Evolutionary conservation across 805 yeast genomes (phyloP), one percentile per base, ranked within the genome.

Genomic region (Yamadazyma takamatsuzukensis): DNA sequence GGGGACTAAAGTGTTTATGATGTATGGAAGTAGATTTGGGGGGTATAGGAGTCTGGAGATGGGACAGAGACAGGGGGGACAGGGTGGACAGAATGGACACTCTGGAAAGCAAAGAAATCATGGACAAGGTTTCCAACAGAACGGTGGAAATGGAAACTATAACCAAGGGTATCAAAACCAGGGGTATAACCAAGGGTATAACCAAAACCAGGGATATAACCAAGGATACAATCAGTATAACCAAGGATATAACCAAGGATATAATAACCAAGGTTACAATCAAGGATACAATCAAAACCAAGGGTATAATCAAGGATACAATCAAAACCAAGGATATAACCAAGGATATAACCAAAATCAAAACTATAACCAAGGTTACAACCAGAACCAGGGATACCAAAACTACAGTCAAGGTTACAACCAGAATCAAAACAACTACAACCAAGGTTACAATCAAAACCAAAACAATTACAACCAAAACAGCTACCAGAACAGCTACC

Each of bases 1-100:
- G 17, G 70, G 71, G 2, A 56, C 46, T 22, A 56, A 61, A 32
- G 33, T 45, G 1, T 58, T 47, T 40, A 48, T 50, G 48, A 40
- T 42, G 12, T 67, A 58, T 41, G 37, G 53, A 2, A 53, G 58
- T 54, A 55, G 70, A 34, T 41, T 49, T 14, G 70, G 72, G 6
- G 72, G 72, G 0, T 65, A 60, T 41, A 43, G 70, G 24, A 37
- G 66, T 2, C 44, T 52, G 33, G 25, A 50, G 17, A 53, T 51
- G 14, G 25, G 29, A n/a, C n/a, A n/a, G n/a, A n/a, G n/a, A n/a
- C n/a, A n/a, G n/a, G n/a, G n/a, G n/a, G 39, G 46, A 4, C 27
- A 34, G 9, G 25, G 32, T 11, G 36, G 35, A 14, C 39, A 39
- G 22, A 19, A 19, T 19, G 11, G 22, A 11, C 11, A n/a, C n/a